Conservation (phyloP, 164 flowering plant genomes). For the Buxus sempervirens region DNA sequence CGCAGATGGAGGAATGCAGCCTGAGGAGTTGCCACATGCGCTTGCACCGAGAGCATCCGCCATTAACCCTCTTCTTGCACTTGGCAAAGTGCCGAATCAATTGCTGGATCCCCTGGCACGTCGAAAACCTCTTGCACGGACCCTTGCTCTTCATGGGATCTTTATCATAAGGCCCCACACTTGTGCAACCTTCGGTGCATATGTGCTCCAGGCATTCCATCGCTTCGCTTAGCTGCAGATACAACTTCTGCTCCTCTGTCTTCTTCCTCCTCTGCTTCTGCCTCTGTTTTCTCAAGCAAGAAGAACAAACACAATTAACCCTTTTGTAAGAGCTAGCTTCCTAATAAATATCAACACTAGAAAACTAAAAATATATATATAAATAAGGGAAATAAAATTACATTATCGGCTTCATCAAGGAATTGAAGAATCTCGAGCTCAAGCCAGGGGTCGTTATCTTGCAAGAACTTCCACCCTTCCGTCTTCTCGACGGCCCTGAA, state of each 20-base stretch:
- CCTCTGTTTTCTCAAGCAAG: constrained; percentile 40
- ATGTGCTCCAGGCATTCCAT: constrained; percentile 93
- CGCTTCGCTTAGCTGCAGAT: constrained; percentile 79
- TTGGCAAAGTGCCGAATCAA: constrained; percentile 68
- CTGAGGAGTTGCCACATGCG: constrained; percentile 94
- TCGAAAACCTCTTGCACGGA: constrained; percentile 62
- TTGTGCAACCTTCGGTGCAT: constrained; percentile 83
- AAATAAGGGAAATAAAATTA: constrained; percentile 20
- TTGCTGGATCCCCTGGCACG: constrained; percentile 75
- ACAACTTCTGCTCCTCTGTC: constrained; percentile 49
- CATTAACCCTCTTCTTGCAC: constrained; percentile 62
- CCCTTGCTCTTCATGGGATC: constrained; percentile 33
- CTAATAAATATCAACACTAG: too few relatives aligned
- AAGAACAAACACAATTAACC: not conserved
- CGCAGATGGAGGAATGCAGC: constrained; percentile 79
- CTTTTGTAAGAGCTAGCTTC: too few relatives aligned
- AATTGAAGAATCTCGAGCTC: constrained; percentile 82
- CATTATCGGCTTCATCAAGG: constrained; percentile 78
- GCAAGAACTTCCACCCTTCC: constrained; percentile 87
- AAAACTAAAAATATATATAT: too few relatives aligned
- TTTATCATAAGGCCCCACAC: constrained; percentile 63
- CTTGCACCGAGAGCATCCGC: constrained; percentile 77
- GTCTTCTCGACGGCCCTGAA: constrained; percentile 69
- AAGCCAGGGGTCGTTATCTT: constrained; percentile 71
- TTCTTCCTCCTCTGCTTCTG: constrained; percentile 37